Conservation (phyloP, 257 asterid species). For the Solanum lycopersicoides region DNA sequence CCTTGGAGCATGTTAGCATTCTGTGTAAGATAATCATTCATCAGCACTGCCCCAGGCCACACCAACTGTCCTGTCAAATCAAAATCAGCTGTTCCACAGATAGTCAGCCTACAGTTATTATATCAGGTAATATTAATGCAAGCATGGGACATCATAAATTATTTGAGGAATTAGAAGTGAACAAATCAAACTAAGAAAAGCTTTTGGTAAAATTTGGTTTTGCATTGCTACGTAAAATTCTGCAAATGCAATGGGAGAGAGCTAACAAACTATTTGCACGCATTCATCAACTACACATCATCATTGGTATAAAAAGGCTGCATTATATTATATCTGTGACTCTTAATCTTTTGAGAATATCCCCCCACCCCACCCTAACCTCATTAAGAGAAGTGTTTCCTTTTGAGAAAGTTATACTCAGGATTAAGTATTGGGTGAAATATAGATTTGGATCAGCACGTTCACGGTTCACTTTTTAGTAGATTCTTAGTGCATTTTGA, state of each 20-base stretch:
- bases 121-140: not conserved
- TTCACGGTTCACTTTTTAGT: not conserved
- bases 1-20: conserved; percentile 56
- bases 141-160: not conserved
- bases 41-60: conserved; percentile 90
- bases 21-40: conserved; percentile 66
- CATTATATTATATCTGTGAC: not conserved
- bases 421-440: not conserved
- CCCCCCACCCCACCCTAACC: not conserved
- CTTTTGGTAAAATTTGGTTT: not conserved
- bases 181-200: not conserved
- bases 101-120: conserved; percentile 18
- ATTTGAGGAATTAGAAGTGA: not conserved
- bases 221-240: not conserved
- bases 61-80: conserved; percentile 96
- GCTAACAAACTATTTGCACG: not conserved
- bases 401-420: not conserved
- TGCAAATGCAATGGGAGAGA: not conserved
- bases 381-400: not conserved
- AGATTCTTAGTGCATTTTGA: not conserved
- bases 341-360: not conserved
- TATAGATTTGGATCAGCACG: not conserved
- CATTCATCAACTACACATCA: not conserved
- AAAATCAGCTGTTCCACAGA: conserved; percentile 67
- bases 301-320: not conserved